These are phyloP conservation scores for Cucurbita argyrosperma DNA, from an alignment of 306 rosid genomes.

Conservation along the genomic window DNA sequence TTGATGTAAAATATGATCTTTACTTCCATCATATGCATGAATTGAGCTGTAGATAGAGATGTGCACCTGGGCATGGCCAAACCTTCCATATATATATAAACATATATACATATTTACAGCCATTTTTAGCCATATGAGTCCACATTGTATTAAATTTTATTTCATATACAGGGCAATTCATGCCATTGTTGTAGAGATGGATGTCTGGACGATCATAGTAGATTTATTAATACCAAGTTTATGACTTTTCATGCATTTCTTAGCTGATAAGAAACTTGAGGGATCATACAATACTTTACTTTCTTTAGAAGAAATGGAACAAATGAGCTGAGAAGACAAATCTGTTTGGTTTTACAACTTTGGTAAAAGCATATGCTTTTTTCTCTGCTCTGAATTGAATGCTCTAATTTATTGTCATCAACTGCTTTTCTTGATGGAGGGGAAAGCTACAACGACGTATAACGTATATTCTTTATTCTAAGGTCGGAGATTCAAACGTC, in stretches of 20 bases:
- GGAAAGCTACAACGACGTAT: background rate
- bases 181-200: background rate
- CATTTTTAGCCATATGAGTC: background rate
- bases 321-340: background rate
- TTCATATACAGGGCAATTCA: background rate
- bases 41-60: background rate
- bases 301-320: background rate
- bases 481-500: too few relatives aligned
- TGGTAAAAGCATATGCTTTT: background rate
- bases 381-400: background rate
- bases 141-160: background rate
- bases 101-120: background rate
- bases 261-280: background rate
- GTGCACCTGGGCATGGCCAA: background rate
- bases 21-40: background rate
- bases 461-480: too few relatives aligned
- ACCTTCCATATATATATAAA: background rate
- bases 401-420: background rate
- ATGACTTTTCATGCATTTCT: background rate
- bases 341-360: background rate
- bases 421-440: background rate
- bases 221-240: background rate
- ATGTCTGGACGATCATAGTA: background rate
- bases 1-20: background rate
- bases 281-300: background rate